These are phyloP conservation scores for Pyrenophora teres DNA, from an alignment of 2,329 filamentous ascomycete genomes.

Conservation along the genomic window DNA sequence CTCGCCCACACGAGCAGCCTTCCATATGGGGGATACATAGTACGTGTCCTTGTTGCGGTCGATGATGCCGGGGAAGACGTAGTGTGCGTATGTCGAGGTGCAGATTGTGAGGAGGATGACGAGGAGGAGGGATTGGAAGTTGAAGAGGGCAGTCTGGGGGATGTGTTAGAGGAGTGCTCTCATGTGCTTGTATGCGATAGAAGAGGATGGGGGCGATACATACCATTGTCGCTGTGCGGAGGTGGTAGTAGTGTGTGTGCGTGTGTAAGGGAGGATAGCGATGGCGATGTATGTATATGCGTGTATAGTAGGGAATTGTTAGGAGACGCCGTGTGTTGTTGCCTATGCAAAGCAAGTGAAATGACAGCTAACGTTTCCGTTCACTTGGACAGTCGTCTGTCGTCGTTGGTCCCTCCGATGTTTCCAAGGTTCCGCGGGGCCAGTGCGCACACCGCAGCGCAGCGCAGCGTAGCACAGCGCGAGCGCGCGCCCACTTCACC, in stretches of 20 bases:
- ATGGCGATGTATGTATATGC: too few species aligned
- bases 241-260: background rate
- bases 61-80: slow-evolving; percentile 85
- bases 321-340: too few species aligned
- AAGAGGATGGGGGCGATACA: background rate
- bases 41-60: slow-evolving; percentile 88
- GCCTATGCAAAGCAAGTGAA: too few species aligned
- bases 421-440: background rate
- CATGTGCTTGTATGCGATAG: background rate
- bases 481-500: slow-evolving; percentile 10
- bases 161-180: background rate
- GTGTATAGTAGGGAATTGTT: too few species aligned
- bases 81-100: slow-evolving; percentile 92
- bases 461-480: background rate
- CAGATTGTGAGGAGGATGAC: slow-evolving; percentile 95
- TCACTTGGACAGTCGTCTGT: too few species aligned
- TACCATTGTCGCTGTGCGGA: slow-evolving; percentile 18
- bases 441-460: background rate
- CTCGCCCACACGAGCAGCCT: slow-evolving; percentile 90
- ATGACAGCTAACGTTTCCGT: too few species aligned
- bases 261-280: background rate
- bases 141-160: slow-evolving; percentile 88
- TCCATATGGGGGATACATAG: slow-evolving; percentile 89
- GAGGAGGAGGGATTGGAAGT: slow-evolving; percentile 95
- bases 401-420: too few species aligned